Evolutionary conservation across 2,329 filamentous ascomycete genomes (phyloP), one percentile per base, ranked within the genome.

Genomic region (Hypoxylon sp.): DNA sequence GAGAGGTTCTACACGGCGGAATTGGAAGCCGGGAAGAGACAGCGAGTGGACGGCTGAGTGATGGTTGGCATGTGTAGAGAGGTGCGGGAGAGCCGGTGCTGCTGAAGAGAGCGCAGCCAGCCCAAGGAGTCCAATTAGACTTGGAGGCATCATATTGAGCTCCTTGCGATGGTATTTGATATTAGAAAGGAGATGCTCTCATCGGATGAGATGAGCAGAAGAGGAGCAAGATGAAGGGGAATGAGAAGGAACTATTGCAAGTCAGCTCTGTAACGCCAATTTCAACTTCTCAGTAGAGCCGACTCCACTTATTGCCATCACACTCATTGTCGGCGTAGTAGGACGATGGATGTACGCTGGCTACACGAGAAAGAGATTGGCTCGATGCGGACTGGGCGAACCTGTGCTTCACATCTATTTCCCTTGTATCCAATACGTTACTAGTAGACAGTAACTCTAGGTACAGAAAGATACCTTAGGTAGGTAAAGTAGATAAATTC

Each of bases 21-120:
- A 58, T 35, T 58, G 57, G 11, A 65, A 50, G 7, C 63, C 60
- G 2, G 63, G 63, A 42, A 61, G 47, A 13, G 63, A 58, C 23
- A 63, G 55, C 2, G 60, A 60, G 15, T 55, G 40, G 24, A 51
- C 23, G 27, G 62, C 17, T 2, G n/a, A 31, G n/a, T 24, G n/a
- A 6, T 9, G 29, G 15, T 23, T 15, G 3, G 21, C 4, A 13
- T 24, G 4, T 18, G 33, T 8, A 41, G 17, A 21, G 21, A 18
- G n/a, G 4, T 17, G 47, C 8, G 20, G 18, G 17, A 18, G 13
- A 15, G 35, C 11, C 17, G 62, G 48, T 3, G 47, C 40, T 11
- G 54, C 55, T 15, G 55, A 17, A 40, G 58, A 59, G 33, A 58
- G n/a, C 21, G 27, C 21, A 37, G 47, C 46, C n/a, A 59, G 46